Evolutionary conservation across 139 green algal species (phyloP).

Genomic region (Chlorella sorokiniana): DNA sequence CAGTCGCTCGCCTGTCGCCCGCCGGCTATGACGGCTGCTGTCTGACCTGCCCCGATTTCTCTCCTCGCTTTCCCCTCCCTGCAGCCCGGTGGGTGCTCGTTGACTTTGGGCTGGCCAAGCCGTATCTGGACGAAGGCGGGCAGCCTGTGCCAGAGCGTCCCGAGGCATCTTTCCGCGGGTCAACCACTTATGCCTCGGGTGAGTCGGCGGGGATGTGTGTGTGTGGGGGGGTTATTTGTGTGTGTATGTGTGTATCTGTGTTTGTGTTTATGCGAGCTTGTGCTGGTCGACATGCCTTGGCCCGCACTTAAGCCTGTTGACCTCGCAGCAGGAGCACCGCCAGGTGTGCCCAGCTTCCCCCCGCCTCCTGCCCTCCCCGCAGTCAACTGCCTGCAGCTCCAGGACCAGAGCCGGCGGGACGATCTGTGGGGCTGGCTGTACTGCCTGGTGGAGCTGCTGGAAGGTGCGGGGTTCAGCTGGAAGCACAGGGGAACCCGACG

Average conservation of each 20-base stretch:
- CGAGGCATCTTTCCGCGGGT: constrained; percentile 76
- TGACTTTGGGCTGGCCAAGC: constrained; percentile 79
- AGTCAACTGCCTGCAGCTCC: constrained; percentile 54
- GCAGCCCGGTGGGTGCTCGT: constrained; percentile 64
- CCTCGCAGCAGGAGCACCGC: too few species aligned
- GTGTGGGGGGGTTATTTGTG: neutral
- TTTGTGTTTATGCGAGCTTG: neutral
- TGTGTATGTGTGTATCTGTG: neutral
- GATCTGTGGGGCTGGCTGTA: constrained; percentile 94
- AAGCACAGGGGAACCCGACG: too few species aligned
- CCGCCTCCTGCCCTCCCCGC: neutral
- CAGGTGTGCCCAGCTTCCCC: neutral
- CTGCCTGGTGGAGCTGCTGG: constrained; percentile 80
- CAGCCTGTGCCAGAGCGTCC: constrained; percentile 52
- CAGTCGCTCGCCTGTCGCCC: too few species aligned
- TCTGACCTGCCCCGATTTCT: neutral
- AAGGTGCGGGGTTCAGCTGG: constrained; percentile 35
- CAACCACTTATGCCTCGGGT: constrained; percentile 77
- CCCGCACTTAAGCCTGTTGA: too few species aligned
- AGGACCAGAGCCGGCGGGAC: constrained; percentile 78
- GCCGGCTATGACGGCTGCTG: neutral
- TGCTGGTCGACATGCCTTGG: neutral
- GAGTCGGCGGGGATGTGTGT: neutral
- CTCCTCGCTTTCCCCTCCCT: neutral
- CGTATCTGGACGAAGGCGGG: constrained; percentile 55